Base-by-base conservation (phyloP, 176 grass and related monocot genomes). In the Cenchrus americanus region DNA sequence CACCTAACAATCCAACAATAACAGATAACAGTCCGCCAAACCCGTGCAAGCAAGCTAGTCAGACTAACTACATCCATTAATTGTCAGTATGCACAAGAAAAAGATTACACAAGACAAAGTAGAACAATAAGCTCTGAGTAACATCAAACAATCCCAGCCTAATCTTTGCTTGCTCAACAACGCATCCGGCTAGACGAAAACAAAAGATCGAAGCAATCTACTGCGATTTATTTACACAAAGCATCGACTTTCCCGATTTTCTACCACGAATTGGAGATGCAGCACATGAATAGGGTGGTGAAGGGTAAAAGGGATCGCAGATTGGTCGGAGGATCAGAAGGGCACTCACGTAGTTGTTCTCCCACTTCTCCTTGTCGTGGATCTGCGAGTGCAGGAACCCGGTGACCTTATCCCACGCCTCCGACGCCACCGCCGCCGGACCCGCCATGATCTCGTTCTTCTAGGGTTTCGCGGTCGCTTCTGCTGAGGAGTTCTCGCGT, bases 361-460 rank as follows among this genome's bases (percentile, higher is more conserved):
- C 86, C 86, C 86, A 55, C 14, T 86, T 86, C 74, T 75, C 75
- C 73, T 92, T 79, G 73, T 86, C 76, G 42, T 83, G 49, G 53
- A 86, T 43, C 86, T 83, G 90, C 19, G 86, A 89, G 83, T 68
- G 22, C 86, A 76, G 26, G 54, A 92, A 71, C 61, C 71, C 75
- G 30, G 62, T 60, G 10, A 89, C 14, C 44, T 80, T 89, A 67
- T 76, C 69, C 83, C 62, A 60, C 71, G 69, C 68, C 22, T 70
- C 66, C 62, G 69, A 70, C 78, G 53, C 26, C 40, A 42, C 11
- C 66, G 79, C 87, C 84, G n/a, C 21, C n/a, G 78, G 19, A 5
- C 47, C 26, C 37, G 4, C 74, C 76, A 79, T 79, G 43, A 50
- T 63, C 57, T 46, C 62, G 13, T 84, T 65, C 37, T 58, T 5